Evolutionary conservation across 164 flowering plant species (phyloP).

Genomic region (Houttuynia cordata): DNA sequence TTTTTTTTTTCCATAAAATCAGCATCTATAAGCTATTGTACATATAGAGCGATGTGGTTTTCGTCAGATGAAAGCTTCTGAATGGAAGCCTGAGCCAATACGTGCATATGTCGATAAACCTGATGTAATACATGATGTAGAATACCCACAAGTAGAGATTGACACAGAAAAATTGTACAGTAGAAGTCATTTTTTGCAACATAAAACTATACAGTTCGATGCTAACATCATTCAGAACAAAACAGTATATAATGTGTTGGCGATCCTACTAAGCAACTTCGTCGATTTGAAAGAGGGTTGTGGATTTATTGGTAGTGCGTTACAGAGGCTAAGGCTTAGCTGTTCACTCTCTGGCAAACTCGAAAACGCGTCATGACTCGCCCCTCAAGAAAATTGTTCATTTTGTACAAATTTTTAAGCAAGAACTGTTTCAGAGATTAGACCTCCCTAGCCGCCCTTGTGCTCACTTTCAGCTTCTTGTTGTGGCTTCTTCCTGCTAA

Average conservation of each 20-base stretch:
- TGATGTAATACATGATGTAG: neutral
- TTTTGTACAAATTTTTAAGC: no score
- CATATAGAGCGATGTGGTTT: neutral
- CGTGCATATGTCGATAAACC: no score
- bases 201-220: no score
- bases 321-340: constrained; percentile 7
- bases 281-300: neutral
- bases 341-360: constrained; percentile 6
- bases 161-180: no score
- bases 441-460: neutral
- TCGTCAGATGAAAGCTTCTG: neutral
- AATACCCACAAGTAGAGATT: neutral
- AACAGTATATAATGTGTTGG: neutral
- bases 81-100: neutral
- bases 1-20: neutral
- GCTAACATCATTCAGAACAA: neutral
- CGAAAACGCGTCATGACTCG: constrained; percentile 11
- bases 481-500: neutral
- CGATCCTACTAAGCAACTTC: constrained; percentile 3
- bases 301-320: neutral
- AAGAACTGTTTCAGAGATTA: neutral
- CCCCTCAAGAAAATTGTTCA: constrained; percentile 1
- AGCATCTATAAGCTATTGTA: neutral
- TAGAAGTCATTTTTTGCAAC: no score
- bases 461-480: neutral